Base-by-base conservation (phyloP, 768 basidiomycete genomes). In the Brasilioporus rufonigricans region DNA sequence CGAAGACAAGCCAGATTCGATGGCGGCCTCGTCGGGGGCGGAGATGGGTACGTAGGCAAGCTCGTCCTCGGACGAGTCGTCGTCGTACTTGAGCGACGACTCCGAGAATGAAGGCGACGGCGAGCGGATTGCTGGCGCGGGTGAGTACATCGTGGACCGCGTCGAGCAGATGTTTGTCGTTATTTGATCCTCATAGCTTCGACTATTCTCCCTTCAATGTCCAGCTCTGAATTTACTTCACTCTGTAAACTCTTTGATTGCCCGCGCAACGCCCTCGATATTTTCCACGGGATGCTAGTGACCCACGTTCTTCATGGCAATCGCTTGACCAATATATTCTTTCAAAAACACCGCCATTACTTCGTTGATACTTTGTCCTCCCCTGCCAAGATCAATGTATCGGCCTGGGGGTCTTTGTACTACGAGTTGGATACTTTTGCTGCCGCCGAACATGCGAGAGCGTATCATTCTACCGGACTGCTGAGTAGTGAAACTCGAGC, bases 51-150 rank as follows among this genome's bases (percentile, higher is more conserved):
- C 33, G n/a, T 61, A 61, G 5, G 53, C 48, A 4, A 33, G 51
- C 18, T 73, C 71, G 29, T 61, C 60, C 41, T 62, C 63, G 53
- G 60, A 67, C 43, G 72, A 70, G 14, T 44, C 51, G 36, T 64
- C 62, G 23, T 68, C 67, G 33, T 64, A 48, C 40, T 59, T 64
- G 50, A 60, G 21, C 33, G 76, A 67, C 35, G 65, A 64, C 51
- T 67, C 64, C 39, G 75, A 74, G 57, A 77, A 73, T 1, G 72
- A 57, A 2, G 74, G 76, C n/a, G 77, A 74, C 19, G 68, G 71
- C 14, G 77, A 72, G 45, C 74, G 74, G 18, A 77, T 74, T 14
- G 68, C 72, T 12, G 75, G 66, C 1, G 73, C 70, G 8, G 73
- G 71, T 29, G 69, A 75, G 59, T 73, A 76, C 58, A 69, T 64